Evolutionary conservation across 345 rosid genomes (phyloP).

Genomic region (Acer negundo): DNA sequence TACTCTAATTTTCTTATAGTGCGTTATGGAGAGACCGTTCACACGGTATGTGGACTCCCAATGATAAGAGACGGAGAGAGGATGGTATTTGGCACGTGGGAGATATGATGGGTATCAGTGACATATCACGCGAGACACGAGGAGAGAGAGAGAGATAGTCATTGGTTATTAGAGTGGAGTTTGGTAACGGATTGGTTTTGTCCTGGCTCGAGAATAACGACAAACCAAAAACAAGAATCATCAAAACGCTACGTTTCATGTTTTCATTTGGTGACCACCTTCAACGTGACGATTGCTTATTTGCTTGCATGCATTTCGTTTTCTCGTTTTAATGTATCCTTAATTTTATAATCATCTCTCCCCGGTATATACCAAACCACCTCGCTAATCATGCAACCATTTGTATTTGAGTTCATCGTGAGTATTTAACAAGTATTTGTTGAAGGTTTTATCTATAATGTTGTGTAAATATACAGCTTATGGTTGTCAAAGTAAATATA

Average conservation of each 20-base stretch:
- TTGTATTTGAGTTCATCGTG: too few relatives aligned
- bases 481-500: too few relatives aligned
- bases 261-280: neutral
- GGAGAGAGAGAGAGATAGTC: neutral
- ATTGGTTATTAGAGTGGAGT: neutral
- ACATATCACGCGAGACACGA: constrained; percentile 31
- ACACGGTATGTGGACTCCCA: neutral
- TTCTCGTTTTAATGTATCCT: neutral
- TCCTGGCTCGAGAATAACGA: constrained; percentile 17
- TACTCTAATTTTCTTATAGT: too few relatives aligned
- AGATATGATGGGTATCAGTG: constrained; percentile 20
- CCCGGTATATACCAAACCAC: too few relatives aligned
- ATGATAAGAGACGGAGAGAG: neutral
- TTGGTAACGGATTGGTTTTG: constrained; percentile 39
- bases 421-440: too few relatives aligned
- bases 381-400: too few relatives aligned
- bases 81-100: constrained; percentile 22
- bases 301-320: neutral
- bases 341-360: too few relatives aligned
- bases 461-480: too few relatives aligned
- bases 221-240: neutral
- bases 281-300: constrained; percentile 7
- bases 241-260: neutral
- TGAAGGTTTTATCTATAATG: too few relatives aligned
- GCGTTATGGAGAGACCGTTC: neutral